A percentile compares a stretch with the other conserved stretches of the same genome.
These are phyloP conservation scores for Calycina herbarum DNA, from an alignment of 2,329 filamentous ascomycete genomes.

Conservation along the genomic window DNA sequence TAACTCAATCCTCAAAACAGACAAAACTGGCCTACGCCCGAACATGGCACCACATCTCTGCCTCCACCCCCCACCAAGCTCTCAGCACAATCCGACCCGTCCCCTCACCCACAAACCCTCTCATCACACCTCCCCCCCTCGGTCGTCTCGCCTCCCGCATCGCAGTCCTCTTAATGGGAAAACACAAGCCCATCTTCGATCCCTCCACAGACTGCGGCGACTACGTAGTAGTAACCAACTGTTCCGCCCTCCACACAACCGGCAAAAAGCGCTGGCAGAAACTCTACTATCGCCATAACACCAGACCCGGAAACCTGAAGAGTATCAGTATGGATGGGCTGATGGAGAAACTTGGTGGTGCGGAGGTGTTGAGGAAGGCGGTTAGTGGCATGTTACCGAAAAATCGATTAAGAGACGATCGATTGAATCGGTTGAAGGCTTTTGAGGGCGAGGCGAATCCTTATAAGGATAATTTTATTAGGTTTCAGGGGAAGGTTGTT, in stretches of 20 bases:
- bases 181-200: slow-evolving; percentile 98
- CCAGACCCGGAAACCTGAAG: slow-evolving; percentile 81
- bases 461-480: slow-evolving; percentile 83
- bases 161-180: slow-evolving; percentile 89
- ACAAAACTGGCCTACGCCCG: slow-evolving; percentile 95
- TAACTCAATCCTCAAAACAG: slow-evolving; percentile 46
- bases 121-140: slow-evolving; percentile 70
- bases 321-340: slow-evolving; percentile 92
- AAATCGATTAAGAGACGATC: slow-evolving; percentile 85
- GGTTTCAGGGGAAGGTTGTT: slow-evolving; percentile 57
- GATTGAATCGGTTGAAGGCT: slow-evolving; percentile 86
- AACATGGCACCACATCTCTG: slow-evolving; percentile 87
- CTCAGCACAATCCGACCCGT: slow-evolving; percentile 52
- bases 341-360: slow-evolving; percentile 91
- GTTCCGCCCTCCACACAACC: slow-evolving; percentile 81
- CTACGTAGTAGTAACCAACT: slow-evolving; percentile 94
- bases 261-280: slow-evolving; percentile 94
- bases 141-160: slow-evolving; percentile 88
- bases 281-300: slow-evolving; percentile 93
- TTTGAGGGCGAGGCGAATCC: slow-evolving; percentile 94
- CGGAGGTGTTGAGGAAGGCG: slow-evolving; percentile 85
- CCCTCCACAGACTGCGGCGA: slow-evolving; percentile 98
- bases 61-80: slow-evolving; percentile 61
- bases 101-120: slow-evolving; percentile 38
- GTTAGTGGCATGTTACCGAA: slow-evolving; percentile 98